These are phyloP conservation scores for Entomortierella chlamydospora DNA, from an alignment of 192 early-diverging fungal species.

Conservation along the genomic window DNA sequence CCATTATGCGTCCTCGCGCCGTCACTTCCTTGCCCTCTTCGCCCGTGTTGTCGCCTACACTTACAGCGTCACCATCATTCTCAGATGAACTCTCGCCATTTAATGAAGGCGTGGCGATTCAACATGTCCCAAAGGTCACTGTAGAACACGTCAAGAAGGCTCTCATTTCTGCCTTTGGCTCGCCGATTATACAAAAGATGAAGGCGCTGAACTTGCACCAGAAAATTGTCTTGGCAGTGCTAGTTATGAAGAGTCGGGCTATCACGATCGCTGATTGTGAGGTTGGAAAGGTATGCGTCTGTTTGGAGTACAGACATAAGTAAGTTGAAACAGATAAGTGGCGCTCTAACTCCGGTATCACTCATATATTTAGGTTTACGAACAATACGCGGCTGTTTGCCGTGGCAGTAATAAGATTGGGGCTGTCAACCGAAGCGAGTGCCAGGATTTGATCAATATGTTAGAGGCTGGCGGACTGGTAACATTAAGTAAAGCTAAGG, in stretches of 20 bases:
- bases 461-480: conserved; percentile 80
- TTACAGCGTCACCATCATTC: not conserved
- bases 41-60: conserved; percentile 10
- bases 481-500: conserved; percentile 54
- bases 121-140: conserved; percentile 74
- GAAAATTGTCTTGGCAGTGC: conserved; percentile 74
- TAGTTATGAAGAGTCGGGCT: conserved; percentile 59
- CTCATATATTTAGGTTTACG: conserved; percentile 53
- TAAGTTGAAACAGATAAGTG: no score
- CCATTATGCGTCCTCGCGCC: not conserved
- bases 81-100: not conserved
- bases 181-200: conserved; percentile 69
- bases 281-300: conserved; percentile 58
- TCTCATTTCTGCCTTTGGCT: conserved; percentile 68
- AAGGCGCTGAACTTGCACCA: conserved; percentile 81
- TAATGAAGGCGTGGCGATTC: conserved; percentile 14
- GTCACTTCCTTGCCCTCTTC: not conserved
- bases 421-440: conserved; percentile 77
- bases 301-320: no score
- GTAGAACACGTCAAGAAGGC: conserved; percentile 82
- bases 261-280: conserved; percentile 57
- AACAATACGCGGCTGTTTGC: conserved; percentile 73
- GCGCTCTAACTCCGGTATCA: no score
- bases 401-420: conserved; percentile 61
- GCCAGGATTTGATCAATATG: conserved; percentile 76